Percentiles rank a stretch among this genome's conserved stretches.
These are phyloP conservation scores for Hypoxylon trugodes DNA, from an alignment of 495 filamentous ascomycete species.

Conservation along the genomic window DNA sequence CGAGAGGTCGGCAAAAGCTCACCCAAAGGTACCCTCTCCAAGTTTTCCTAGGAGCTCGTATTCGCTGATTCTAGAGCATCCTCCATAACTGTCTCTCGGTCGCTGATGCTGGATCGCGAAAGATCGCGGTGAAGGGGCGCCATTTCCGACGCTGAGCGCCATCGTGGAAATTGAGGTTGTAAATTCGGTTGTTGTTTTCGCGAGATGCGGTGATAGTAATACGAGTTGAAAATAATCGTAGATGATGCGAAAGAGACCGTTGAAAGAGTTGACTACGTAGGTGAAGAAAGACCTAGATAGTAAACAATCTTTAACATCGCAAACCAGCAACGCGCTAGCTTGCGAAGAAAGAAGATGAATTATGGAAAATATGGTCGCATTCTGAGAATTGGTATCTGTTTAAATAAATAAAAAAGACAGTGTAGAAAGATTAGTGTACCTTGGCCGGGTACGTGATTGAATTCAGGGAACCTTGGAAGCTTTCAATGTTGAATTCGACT, in stretches of 20 bases:
- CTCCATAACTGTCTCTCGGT: slow-evolving; percentile 68
- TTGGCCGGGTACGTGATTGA: neutral
- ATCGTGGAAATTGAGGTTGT: slow-evolving; percentile 29
- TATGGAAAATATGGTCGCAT: slow-evolving; percentile 15
- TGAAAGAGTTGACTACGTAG: neutral
- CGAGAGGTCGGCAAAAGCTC: slow-evolving; percentile 27
- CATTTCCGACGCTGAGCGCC: slow-evolving; percentile 37
- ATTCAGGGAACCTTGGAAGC: neutral
- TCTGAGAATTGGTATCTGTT: neutral
- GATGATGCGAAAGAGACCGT: neutral
- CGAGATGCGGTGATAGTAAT: slow-evolving; percentile 26
- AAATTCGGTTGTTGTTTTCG: slow-evolving; percentile 43
- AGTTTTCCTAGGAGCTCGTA: slow-evolving; percentile 92
- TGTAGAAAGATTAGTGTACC: neutral
- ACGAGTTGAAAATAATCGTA: neutral
- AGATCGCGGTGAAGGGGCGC: slow-evolving; percentile 51
- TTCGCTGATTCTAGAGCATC: slow-evolving; percentile 86
- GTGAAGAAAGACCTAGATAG: slow-evolving; percentile 2
- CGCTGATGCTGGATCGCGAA: slow-evolving; percentile 57
- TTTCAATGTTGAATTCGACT: neutral
- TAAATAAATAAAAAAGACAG: neutral
- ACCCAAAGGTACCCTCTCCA: slow-evolving; percentile 98
- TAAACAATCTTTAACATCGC: slow-evolving; percentile 10
- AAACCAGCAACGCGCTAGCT: slow-evolving; percentile 19
- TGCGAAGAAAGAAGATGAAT: slow-evolving; percentile 4